Evolutionary conservation across 805 yeast genomes (phyloP).

Genomic region (Saccharomycopsis selenospora): DNA sequence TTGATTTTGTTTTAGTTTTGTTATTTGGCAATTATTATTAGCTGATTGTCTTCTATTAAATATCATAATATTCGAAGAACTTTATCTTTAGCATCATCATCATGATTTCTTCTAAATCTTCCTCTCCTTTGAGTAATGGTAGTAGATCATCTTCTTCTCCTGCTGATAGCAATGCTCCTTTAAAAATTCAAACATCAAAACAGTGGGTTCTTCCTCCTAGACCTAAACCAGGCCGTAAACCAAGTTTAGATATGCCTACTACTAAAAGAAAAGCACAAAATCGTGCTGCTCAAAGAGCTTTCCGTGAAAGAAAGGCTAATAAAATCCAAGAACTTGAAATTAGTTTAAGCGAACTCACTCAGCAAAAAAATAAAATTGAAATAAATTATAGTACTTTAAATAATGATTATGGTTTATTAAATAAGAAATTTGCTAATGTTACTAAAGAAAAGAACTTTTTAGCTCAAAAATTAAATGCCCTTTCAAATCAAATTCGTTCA

Average conservation of each 20-base stretch:
- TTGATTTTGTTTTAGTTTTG: too few relatives aligned
- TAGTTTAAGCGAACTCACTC: slow-evolving; percentile 57
- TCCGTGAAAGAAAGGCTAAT: slow-evolving; percentile 80
- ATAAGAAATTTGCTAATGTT: slow-evolving; percentile 16
- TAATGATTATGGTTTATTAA: slow-evolving; percentile 15
- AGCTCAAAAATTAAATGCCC: neutral
- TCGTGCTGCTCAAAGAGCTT: slow-evolving; percentile 90
- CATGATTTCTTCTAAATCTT: neutral
- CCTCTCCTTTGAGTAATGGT: too few relatives aligned
- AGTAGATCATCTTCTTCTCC: neutral
- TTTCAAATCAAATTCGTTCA: neutral
- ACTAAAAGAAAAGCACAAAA: slow-evolving; percentile 85
- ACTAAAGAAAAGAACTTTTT: slow-evolving; percentile 20
- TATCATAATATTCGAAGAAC: too few relatives aligned
- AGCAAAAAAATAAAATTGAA: slow-evolving; percentile 54
- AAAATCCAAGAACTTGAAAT: slow-evolving; percentile 72
- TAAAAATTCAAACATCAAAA: slow-evolving; percentile 51
- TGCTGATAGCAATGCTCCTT: neutral
- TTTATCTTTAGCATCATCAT: too few relatives aligned
- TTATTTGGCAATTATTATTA: too few relatives aligned
- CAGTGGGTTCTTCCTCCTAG: slow-evolving; percentile 83
- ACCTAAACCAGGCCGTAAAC: slow-evolving; percentile 67
- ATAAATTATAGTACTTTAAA: slow-evolving; percentile 23
- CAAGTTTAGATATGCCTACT: slow-evolving; percentile 65
- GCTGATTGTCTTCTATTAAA: too few relatives aligned